Base-by-base conservation (phyloP, 2,329 filamentous ascomycete genomes). In the Neurospora crassa region DNA sequence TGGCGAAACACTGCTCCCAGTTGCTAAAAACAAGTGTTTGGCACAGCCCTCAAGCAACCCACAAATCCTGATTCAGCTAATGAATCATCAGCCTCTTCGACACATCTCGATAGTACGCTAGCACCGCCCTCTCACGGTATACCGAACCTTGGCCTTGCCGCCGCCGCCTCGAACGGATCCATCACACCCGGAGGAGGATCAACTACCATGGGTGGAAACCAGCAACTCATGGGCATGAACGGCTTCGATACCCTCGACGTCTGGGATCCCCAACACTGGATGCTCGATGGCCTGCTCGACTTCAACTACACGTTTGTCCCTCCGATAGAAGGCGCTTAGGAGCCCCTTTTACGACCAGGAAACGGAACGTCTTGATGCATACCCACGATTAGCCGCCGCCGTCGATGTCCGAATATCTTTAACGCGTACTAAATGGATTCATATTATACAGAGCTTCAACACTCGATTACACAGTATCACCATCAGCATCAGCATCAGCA, bases 221-320 rank as follows among this genome's bases (percentile, higher is more conserved):
- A 83, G 24, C 84, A 82, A 74, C 82, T 81, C 76, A 83, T 88
- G 78, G 82, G 88, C 69, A 80, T 80, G 37, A 80, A 88, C 73
- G 85, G 86, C 75, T 91, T 92, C 74, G 87, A 92, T 70, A 87
- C 88, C 76, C 94, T 94, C 79, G 92, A 97, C 79, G 93, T 96
- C 73, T 97, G 97, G 78, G 94, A 97, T 81, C 93, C 94, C 0
- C 86, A 97, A 77, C 93, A 95, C 79, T 97, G 94, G 94, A 93
- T 97, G 84, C 84, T 97, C 72, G 94, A 97, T 79, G 92, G 92
- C 16, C 84, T 95, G 42, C 85, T 96, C 72, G 92, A 94, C 78
- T 91, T 95, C 78, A 92, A 92, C 74, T 94, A 91, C 78, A 86
- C 84, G 12, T 90, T 88, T 76, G 84, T 86, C 45, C 81, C 82